Evolutionary conservation across 306 rosid genomes (phyloP).

Genomic region (Abrus precatorius): DNA sequence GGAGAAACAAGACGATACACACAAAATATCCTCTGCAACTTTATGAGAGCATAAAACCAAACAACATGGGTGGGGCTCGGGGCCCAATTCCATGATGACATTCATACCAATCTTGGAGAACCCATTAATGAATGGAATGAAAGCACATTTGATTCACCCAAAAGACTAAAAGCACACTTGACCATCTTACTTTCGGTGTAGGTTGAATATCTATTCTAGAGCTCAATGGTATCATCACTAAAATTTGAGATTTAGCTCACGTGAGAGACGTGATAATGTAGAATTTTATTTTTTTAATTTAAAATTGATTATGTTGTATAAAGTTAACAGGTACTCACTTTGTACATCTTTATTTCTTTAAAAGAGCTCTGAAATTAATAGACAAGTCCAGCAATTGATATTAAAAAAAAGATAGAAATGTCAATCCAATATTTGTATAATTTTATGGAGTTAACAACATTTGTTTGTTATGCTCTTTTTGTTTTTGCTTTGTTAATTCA

Average conservation of each 20-base stretch:
- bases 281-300: too few species aligned
- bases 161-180: conserved; percentile 47
- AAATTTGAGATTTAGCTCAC: background rate
- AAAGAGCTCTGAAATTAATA: too few species aligned
- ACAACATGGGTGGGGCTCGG: conserved; percentile 55
- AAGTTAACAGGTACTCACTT: too few species aligned
- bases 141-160: conserved; percentile 60
- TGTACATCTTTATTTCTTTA: too few species aligned
- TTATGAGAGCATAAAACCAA: conserved; percentile 38
- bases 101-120: conserved; percentile 75
- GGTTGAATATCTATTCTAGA: conserved; percentile 24
- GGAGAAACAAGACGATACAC: conserved; percentile 35
- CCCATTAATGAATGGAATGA: conserved; percentile 70
- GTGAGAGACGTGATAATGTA: too few species aligned
- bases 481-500: too few species aligned
- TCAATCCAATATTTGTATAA: conserved; percentile 49
- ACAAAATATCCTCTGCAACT: conserved; percentile 27
- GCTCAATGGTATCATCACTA: conserved; percentile 27
- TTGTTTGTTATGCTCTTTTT: background rate
- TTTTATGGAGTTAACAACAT: conserved; percentile 10
- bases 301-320: too few species aligned
- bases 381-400: conserved; percentile 44
- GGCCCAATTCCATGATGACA: conserved; percentile 66
- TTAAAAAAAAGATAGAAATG: background rate
- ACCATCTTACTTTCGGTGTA: conserved; percentile 71